These are phyloP conservation scores for Monosporozyma servazzii DNA, from an alignment of 805 yeast species.

Conservation along the genomic window DNA sequence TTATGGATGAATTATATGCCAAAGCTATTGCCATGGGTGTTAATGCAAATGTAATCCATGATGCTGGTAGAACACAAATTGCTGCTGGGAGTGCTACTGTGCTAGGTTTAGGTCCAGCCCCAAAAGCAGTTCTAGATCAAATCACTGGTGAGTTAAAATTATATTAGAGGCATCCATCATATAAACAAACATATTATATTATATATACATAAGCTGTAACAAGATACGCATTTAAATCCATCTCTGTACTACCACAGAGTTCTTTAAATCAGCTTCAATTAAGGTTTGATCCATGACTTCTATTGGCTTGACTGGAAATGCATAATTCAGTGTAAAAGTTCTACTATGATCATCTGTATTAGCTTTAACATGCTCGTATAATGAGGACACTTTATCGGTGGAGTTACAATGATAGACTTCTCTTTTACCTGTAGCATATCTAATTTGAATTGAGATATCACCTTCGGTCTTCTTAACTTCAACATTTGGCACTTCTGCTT, in stretches of 20 bases:
- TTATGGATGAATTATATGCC: conserved; percentile 67
- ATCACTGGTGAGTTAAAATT: conserved; percentile 73
- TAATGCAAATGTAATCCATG: conserved; percentile 75
- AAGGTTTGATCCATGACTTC: conserved; percentile 49
- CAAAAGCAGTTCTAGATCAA: conserved; percentile 66
- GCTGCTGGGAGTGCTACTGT: conserved; percentile 97
- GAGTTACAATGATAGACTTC: conserved; percentile 55
- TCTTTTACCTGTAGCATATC: conserved; percentile 76
- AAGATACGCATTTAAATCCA: conserved; percentile 38
- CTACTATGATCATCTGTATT: conserved; percentile 37
- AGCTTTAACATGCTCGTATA: conserved; percentile 59
- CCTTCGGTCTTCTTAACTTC: conserved; percentile 33
- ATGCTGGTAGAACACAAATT: conserved; percentile 94
- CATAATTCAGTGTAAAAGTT: conserved; percentile 58
- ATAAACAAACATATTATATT: background rate
- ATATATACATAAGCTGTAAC: background rate
- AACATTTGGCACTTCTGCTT: conserved; percentile 19
- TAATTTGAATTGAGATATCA: conserved; percentile 68
- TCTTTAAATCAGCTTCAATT: conserved; percentile 64
- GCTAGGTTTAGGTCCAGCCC: conserved; percentile 96
- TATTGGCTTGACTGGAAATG: conserved; percentile 75
- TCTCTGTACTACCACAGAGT: conserved; percentile 85
- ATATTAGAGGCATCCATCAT: conserved; percentile 34
- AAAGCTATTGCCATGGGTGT: conserved; percentile 72
- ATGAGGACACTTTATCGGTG: conserved; percentile 50